Evolutionary conservation across 164 flowering plant genomes (phyloP).

Genomic region (Pachysandra terminalis): DNA sequence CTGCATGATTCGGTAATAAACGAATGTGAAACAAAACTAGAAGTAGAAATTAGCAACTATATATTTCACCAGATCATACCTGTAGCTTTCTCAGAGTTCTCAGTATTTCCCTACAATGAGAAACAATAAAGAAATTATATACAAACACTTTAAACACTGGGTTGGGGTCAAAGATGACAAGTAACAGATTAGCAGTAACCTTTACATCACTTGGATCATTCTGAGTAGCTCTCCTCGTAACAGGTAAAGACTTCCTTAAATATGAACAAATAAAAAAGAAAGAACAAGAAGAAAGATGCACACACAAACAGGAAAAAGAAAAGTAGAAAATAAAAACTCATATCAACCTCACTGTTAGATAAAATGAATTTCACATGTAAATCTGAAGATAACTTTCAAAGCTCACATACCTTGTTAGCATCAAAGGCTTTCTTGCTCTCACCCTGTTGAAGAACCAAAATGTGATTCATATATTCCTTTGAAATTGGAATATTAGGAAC

Average conservation of each 20-base stretch:
- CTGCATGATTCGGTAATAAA: background rate
- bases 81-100: conserved; percentile 1
- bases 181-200: conserved; percentile 11
- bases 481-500: background rate
- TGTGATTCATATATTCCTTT: background rate
- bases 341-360: background rate
- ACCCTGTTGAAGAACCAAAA: conserved; percentile 26
- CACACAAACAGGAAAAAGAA: background rate
- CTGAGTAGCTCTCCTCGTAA: conserved; percentile 21
- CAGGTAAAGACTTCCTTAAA: conserved; percentile 31
- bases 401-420: conserved; percentile 30
- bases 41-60: no score
- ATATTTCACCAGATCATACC: conserved; percentile 21
- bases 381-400: background rate
- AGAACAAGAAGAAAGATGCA: background rate
- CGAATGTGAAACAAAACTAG: background rate
- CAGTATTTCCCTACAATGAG: conserved; percentile 25
- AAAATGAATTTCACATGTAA: background rate
- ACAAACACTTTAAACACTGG: background rate
- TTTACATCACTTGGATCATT: conserved; percentile 14
- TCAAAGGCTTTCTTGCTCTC: conserved; percentile 19
- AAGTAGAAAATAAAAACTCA: background rate
- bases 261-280: no score
- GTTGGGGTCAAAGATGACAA: background rate
- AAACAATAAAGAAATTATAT: background rate